Conservation (phyloP, 208 protist species). For the Trypanosoma platydactyli region DNA sequence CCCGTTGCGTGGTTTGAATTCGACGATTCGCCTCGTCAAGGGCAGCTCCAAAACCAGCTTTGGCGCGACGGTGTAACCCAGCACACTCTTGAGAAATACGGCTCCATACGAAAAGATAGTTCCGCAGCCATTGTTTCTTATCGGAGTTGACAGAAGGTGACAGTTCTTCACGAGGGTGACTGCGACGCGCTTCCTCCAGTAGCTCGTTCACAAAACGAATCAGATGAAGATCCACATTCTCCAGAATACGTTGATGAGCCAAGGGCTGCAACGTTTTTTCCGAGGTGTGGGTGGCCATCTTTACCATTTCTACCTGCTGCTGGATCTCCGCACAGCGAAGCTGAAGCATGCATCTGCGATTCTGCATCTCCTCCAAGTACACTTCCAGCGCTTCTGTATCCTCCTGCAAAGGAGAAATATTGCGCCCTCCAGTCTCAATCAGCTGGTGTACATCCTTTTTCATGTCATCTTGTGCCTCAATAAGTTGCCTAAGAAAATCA, state of each 20-base stretch:
- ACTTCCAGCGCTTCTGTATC: constrained; percentile 10
- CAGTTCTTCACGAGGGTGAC: neutral
- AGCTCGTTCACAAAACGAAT: constrained; percentile 2
- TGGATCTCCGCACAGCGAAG: constrained; percentile 19
- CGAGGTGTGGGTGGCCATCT: neutral
- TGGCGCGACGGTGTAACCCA: constrained; percentile 1
- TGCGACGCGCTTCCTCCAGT: neutral
- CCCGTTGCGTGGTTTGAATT: constrained; percentile 1
- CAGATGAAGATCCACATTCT: constrained; percentile 18
- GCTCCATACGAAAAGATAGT: constrained; percentile 17
- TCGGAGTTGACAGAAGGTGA: constrained; percentile 7
- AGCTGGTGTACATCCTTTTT: constrained; percentile 16
- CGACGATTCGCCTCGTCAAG: neutral
- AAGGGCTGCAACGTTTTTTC: neutral
- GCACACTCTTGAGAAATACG: constrained; percentile 5
- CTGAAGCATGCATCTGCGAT: constrained; percentile 6
- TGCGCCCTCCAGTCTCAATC: neutral
- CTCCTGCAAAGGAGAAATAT: constrained; percentile 18
- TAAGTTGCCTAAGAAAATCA: constrained; percentile 23
- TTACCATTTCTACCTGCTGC: constrained; percentile 4
- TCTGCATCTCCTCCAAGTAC: constrained; percentile 31
- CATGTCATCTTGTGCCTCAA: constrained; percentile 7
- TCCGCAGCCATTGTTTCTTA: constrained; percentile 22
- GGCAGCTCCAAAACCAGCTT: neutral
- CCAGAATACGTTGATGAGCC: neutral